Conservation (phyloP, 306 rosid species). For the Corylus heterophylla region DNA sequence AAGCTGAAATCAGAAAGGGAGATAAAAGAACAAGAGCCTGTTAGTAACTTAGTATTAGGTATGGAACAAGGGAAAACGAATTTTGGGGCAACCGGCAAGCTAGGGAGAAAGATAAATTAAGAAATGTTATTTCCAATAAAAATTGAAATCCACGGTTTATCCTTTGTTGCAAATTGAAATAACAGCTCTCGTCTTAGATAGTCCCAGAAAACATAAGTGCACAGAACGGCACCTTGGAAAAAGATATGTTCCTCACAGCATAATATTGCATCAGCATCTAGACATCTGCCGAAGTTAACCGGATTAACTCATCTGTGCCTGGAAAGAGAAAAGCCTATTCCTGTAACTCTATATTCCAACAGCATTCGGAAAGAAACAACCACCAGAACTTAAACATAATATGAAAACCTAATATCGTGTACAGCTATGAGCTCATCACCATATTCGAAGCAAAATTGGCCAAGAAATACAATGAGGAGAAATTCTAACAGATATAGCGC, state of each 20-base stretch:
- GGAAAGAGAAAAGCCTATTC: background rate
- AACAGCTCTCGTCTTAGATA: background rate
- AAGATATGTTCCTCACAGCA: background rate
- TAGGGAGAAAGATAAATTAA: background rate
- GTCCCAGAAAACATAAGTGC: background rate
- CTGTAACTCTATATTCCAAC: background rate
- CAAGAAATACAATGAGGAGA: background rate
- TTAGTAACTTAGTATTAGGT: background rate
- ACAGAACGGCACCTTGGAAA: constrained; percentile 1
- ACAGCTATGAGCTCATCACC: no score
- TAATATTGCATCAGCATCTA: background rate
- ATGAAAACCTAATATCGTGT: no score
- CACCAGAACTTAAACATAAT: background rate
- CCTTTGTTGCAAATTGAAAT: background rate
- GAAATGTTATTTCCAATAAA: background rate
- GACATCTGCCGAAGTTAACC: constrained; percentile 7
- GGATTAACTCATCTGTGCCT: background rate
- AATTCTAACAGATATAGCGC: background rate
- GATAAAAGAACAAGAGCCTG: background rate
- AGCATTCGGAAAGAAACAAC: background rate
- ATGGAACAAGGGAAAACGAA: background rate
- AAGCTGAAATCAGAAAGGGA: background rate
- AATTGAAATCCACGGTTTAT: background rate
- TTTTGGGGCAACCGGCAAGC: background rate
- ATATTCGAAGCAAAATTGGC: no score